Conservation (phyloP, 139 green algal species). For the Monoraphidium neglectum region DNA sequence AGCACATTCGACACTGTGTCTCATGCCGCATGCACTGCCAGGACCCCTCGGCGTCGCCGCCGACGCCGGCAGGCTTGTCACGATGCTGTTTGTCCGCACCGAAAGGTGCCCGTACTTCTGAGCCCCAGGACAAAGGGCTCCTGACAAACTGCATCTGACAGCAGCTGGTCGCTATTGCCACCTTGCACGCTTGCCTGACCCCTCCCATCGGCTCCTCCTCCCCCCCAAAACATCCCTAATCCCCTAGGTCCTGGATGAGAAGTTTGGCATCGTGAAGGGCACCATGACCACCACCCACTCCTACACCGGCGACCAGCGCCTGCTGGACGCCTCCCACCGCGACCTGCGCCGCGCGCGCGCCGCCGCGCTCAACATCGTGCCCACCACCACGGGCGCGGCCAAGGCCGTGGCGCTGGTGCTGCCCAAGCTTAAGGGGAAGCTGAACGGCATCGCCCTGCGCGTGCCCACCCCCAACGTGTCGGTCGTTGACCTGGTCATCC, state of each 20-base stretch:
- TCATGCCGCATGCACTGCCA: no score
- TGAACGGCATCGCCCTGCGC: conserved; percentile 97
- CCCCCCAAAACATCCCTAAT: conserved; percentile 57
- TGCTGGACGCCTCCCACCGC: conserved; percentile 98
- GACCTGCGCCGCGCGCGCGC: conserved; percentile 96
- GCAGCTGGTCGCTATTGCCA: no score
- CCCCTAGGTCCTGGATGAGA: conserved; percentile 97
- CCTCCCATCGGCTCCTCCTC: no score
- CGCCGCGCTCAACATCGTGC: conserved; percentile 98
- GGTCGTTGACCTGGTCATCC: conserved; percentile 97
- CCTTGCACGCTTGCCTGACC: no score
- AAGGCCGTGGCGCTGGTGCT: conserved; percentile 98
- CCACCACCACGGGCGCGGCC: conserved; percentile 98
- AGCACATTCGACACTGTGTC: no score
- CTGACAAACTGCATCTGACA: no score
- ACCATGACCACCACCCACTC: conserved; percentile 99
- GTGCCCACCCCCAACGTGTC: conserved; percentile 99
- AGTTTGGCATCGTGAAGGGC: conserved; percentile 99
- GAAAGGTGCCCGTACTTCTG: no score
- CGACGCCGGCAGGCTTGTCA: no score
- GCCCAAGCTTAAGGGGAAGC: conserved; percentile 93
- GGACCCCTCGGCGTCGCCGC: no score
- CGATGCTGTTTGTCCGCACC: no score
- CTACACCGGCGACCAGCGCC: conserved; percentile 99
- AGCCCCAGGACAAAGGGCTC: no score